These are phyloP conservation scores for Mimosa pudica DNA, from an alignment of 306 rosid genomes.

Conservation along the genomic window DNA sequence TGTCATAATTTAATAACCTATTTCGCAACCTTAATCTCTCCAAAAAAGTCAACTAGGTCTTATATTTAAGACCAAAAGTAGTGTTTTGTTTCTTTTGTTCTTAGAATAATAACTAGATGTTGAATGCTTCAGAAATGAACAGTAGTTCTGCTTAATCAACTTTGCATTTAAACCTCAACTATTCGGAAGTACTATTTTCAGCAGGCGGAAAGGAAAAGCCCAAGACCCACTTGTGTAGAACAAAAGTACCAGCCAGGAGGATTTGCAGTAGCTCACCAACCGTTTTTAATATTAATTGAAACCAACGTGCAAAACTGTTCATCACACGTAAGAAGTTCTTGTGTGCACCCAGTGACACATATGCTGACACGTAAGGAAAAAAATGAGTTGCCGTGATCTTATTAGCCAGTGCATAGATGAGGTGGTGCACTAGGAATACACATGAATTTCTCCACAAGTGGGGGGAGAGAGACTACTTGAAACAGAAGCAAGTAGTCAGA, in stretches of 20 bases:
- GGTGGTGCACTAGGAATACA: conserved; percentile 26
- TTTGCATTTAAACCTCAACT: not conserved
- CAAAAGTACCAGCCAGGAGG: conserved; percentile 71
- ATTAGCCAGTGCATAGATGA: not conserved
- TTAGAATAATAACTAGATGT: not conserved
- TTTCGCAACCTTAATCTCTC: no score
- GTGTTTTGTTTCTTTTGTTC: no score
- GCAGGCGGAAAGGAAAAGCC: conserved; percentile 9
- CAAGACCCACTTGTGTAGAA: conserved; percentile 56
- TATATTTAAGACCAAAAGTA: no score
- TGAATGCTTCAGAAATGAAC: not conserved
- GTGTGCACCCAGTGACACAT: no score
- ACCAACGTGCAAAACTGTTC: conserved; percentile 14
- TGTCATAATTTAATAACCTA: no score
- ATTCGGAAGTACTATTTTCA: not conserved
- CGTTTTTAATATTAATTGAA: conserved; percentile 48
- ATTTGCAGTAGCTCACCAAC: conserved; percentile 55
- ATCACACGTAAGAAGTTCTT: no score
- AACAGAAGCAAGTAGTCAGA: conserved; percentile 62
- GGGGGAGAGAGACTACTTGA: conserved; percentile 57
- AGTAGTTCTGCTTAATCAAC: not conserved
- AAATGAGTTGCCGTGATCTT: no score
- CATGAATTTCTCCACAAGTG: not conserved
- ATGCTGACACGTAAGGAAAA: no score
- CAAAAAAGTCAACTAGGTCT: no score